These are phyloP conservation scores for Haplographium delicatum DNA, from an alignment of 495 filamentous ascomycete genomes.

Conservation along the genomic window DNA sequence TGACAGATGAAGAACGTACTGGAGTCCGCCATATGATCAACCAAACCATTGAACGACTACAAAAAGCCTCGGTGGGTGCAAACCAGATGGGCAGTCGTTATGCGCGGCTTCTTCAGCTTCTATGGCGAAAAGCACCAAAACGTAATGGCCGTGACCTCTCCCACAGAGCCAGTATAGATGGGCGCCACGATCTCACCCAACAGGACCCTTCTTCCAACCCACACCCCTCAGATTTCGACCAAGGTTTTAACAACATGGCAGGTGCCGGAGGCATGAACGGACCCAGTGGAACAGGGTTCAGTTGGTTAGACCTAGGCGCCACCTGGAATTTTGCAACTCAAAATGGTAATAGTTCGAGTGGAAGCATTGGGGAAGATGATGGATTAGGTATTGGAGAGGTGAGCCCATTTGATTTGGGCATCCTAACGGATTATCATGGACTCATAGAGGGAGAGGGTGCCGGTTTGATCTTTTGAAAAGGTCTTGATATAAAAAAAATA, in stretches of 20 bases:
- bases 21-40: slow-evolving; percentile 22
- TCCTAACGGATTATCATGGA: slow-evolving; percentile 21
- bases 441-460: slow-evolving; percentile 23
- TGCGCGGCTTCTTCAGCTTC: slow-evolving; percentile 21
- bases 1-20: slow-evolving; percentile 26
- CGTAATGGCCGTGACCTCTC: neutral
- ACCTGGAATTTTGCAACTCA: slow-evolving; percentile 28
- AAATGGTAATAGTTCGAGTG: slow-evolving; percentile 14
- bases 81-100: slow-evolving; percentile 27
- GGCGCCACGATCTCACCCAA: neutral
- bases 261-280: neutral
- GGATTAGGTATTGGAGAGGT: slow-evolving; percentile 4
- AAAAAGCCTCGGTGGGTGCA: slow-evolving; percentile 21
- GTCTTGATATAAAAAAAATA: neutral
- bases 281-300: slow-evolving; percentile 11
- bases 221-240: neutral
- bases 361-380: slow-evolving; percentile 14
- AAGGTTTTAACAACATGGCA: neutral
- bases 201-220: neutral
- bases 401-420: slow-evolving; percentile 24
- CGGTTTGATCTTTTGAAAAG: slow-evolving; percentile 25
- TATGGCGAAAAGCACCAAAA: slow-evolving; percentile 24
- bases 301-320: slow-evolving; percentile 25
- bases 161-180: neutral
- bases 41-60: slow-evolving; percentile 23